Conservation (phyloP, 1,284 basidiomycete species). For the Apiotrichum gamsii region DNA sequence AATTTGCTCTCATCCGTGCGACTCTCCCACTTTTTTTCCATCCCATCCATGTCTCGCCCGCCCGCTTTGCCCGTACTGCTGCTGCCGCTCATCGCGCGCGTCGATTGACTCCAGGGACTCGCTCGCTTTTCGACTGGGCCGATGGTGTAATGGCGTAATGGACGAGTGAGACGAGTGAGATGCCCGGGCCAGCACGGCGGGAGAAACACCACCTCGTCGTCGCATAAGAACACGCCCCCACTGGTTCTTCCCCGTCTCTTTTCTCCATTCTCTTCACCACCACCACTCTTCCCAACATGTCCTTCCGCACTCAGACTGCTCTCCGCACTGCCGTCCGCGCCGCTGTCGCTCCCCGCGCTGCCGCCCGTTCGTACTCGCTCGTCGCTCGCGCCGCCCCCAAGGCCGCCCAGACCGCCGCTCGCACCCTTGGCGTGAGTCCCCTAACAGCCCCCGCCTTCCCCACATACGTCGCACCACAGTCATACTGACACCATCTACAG, state of each 20-base stretch:
- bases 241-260: too few relatives aligned
- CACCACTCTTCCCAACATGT: constrained; percentile 29
- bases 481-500: constrained; percentile 18
- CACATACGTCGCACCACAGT: background rate
- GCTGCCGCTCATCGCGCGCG: too few relatives aligned
- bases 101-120: too few relatives aligned
- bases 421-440: constrained; percentile 42
- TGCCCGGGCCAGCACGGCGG: too few relatives aligned
- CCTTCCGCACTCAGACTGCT: constrained; percentile 39
- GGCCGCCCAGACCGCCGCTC: constrained; percentile 30
- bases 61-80: too few relatives aligned
- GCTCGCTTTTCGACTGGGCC: too few relatives aligned
- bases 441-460: background rate
- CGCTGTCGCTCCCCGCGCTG: constrained; percentile 38
- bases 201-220: too few relatives aligned
- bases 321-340: constrained; percentile 49
- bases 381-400: constrained; percentile 55
- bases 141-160: too few relatives aligned
- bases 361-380: constrained; percentile 62
- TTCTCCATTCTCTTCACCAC: constrained; percentile 1
- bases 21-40: background rate
- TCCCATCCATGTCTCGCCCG: too few relatives aligned
- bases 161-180: too few relatives aligned
- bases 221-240: too few relatives aligned
- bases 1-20: background rate